Percentiles rank a stretch among this genome's conserved stretches.
These are phyloP conservation scores for Monosporascus sp. DNA, from an alignment of 2,329 filamentous ascomycete species.

Conservation along the genomic window DNA sequence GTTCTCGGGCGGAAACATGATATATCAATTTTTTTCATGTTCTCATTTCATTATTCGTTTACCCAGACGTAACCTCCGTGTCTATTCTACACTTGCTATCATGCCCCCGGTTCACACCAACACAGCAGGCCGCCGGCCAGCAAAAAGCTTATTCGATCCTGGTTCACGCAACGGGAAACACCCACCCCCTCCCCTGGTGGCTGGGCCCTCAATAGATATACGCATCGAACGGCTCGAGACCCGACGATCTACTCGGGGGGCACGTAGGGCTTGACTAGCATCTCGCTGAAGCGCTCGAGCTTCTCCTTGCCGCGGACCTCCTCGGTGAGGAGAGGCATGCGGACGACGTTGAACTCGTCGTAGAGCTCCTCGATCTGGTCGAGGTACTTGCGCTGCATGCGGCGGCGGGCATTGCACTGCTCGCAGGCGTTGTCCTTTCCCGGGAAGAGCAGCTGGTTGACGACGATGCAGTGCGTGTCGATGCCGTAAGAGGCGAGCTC, in stretches of 20 bases:
- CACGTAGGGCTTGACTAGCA: constrained; percentile 72
- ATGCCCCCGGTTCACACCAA: too few relatives aligned
- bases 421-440: constrained; percentile 80
- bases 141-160: too few relatives aligned
- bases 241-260: constrained; percentile 45
- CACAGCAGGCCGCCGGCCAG: too few relatives aligned
- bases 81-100: too few relatives aligned
- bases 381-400: constrained; percentile 99
- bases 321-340: constrained; percentile 93
- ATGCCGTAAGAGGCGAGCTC: constrained; percentile 90
- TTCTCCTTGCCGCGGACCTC: constrained; percentile 94
- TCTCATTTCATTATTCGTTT: too few relatives aligned
- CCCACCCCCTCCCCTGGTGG: too few relatives aligned
- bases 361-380: constrained; percentile 98
- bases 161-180: too few relatives aligned
- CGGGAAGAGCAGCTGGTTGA: constrained; percentile 95
- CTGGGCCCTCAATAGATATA: too few relatives aligned
- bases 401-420: constrained; percentile 88
- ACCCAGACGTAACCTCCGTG: too few relatives aligned
- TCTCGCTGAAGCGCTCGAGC: constrained; percentile 83
- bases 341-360: constrained; percentile 98
- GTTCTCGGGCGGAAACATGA: too few relatives aligned
- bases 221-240: too few relatives aligned
- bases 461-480: constrained; percentile 94
- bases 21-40: too few relatives aligned